Base-by-base conservation (phyloP, 129 eudicot species). In the sunflower (Helianthus annuus) region DNA sequence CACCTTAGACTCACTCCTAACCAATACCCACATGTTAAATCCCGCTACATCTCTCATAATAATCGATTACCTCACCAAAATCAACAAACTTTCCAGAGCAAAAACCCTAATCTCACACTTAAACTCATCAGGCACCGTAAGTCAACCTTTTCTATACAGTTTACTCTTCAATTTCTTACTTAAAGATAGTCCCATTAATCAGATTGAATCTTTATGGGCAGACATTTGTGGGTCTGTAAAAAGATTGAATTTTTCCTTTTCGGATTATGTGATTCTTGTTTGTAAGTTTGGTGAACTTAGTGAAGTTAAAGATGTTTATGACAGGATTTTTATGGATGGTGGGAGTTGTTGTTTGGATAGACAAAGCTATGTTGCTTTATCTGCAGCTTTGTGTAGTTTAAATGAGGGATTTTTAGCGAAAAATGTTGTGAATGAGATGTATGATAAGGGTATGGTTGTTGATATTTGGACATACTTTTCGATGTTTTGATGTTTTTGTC, bases 401-500 rank as follows among this genome's bases (percentile, higher is more conserved):
- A 73, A 84, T 72, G 77, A 84, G 40, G 88, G 88, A 3, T 51
- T 27, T 27, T 27, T 27, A 27, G 32, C 32, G 32, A 27, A 27
- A 27, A 27, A 27, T 27, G 32, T 27, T 27, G 32, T 27, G 32
- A 27, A 2, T 27, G 32, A 68, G 49, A 76, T 80, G 85, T 64
- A 44, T 77, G 70, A 42, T 64, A 45, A 63, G 12, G 72, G 78
- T 14, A 24, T 80, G 75, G 51, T 15, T 45, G 83, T 80, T 69
- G 83, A 84, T 78, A 65, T 48, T 59, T 81, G 83, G 67, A 84
- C 78, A 45, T 80, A 84, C 17, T 77, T 68, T 74, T 74, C 70
- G 49, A 14, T 84, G 79, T 84, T 77, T 48, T 32, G 67, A 10
- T 84, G 85, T 27, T 27, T 27, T 27, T 27, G 32, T 27, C 32